Percentiles rank a stretch among this genome's conserved stretches.
Evolutionary conservation across 176 grass and related monocot species (phyloP).

Genomic region (Raddia guianensis): DNA sequence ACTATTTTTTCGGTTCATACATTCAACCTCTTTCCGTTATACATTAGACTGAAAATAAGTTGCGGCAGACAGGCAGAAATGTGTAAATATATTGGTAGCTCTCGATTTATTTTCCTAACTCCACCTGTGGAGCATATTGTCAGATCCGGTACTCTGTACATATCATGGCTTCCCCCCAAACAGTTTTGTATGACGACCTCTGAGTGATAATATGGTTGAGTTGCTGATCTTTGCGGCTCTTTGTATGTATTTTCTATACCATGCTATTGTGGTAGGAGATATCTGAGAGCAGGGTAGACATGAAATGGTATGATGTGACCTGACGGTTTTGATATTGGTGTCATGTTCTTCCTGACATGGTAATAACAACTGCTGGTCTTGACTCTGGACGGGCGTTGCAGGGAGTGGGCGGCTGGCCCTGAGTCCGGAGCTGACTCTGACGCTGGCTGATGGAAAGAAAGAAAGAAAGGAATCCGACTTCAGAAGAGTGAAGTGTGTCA

Average conservation of each 20-base stretch:
- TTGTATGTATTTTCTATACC: background rate
- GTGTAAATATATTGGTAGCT: background rate
- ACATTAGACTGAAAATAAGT: constrained; percentile 36
- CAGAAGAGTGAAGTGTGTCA: background rate
- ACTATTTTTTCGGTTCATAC: constrained; percentile 34
- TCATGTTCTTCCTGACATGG: background rate
- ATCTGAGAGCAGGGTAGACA: background rate
- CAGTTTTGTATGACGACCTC: constrained; percentile 42
- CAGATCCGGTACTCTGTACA: constrained; percentile 31
- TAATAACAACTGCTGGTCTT: too few species aligned
- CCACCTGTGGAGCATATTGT: background rate
- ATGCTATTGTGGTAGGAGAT: background rate
- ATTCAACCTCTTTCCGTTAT: constrained; percentile 8
- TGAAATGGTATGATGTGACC: constrained; percentile 9
- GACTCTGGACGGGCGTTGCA: background rate
- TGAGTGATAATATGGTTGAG: constrained; percentile 4
- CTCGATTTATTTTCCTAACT: background rate
- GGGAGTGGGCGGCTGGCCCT: background rate
- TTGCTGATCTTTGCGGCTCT: background rate
- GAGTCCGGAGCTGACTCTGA: background rate
- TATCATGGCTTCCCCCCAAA: constrained; percentile 12
- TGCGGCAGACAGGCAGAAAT: background rate
- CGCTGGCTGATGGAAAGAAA: background rate
- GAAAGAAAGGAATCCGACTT: background rate
- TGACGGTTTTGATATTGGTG: constrained; percentile 6